phyloP scores from a whole-genome alignment of 129 eudicot genomes.

The Helianthus tuberosus region DNA sequence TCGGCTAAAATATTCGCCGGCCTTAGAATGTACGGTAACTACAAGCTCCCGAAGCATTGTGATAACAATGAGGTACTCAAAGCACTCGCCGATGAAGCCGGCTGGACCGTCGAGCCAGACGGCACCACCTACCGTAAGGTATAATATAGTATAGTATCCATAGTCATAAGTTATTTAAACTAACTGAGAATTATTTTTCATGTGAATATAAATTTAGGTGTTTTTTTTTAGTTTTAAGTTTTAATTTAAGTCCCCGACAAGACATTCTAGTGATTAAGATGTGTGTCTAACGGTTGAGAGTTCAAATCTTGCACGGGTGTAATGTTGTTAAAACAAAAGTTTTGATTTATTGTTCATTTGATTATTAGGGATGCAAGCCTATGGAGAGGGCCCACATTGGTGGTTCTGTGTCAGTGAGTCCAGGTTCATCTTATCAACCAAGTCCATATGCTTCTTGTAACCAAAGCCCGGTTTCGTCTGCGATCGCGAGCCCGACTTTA shows the following conservation, averaged over 20 bases:
- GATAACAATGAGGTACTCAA: slow-evolving; percentile 88
- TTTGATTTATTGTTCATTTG: slow-evolving; percentile 8
- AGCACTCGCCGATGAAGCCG: slow-evolving; percentile 82
- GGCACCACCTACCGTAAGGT: slow-evolving; percentile 95
- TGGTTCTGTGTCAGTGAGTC: slow-evolving; percentile 67
- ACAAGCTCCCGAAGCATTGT: slow-evolving; percentile 75
- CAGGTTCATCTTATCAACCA: slow-evolving; percentile 67
- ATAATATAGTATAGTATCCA: background rate
- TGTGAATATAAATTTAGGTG: too few species aligned
- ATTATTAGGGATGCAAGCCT: slow-evolving; percentile 77
- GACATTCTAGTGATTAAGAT: too few species aligned
- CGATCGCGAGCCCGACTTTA: slow-evolving; percentile 70
- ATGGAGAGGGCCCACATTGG: slow-evolving; percentile 55
- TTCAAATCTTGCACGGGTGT: too few species aligned
- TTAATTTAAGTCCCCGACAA: too few species aligned
- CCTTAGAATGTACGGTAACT: slow-evolving; percentile 72
- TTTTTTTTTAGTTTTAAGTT: too few species aligned
- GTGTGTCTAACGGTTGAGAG: too few species aligned
- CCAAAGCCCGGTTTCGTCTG: slow-evolving; percentile 60
- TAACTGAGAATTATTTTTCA: too few species aligned
- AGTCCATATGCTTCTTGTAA: slow-evolving; percentile 72
- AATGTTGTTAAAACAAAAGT: too few species aligned
- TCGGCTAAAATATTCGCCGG: slow-evolving; percentile 84
- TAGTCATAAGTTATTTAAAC: background rate
- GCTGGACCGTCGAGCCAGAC: slow-evolving; percentile 84